Conservation (phyloP, 805 yeast genomes). For the Candida krabiensis region DNA sequence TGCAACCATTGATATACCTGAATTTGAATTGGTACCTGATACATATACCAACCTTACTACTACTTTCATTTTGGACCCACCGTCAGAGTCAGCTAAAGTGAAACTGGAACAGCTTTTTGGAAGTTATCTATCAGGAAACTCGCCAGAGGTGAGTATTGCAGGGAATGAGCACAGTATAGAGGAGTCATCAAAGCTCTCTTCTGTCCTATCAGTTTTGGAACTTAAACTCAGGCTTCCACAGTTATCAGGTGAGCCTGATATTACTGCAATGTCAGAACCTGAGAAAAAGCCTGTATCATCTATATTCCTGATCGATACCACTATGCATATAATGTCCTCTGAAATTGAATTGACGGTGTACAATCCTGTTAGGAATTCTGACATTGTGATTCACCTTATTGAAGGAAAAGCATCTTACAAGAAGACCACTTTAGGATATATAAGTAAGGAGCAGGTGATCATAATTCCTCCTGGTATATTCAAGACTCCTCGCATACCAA, state of each 20-base stretch:
- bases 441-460: slow-evolving; percentile 41
- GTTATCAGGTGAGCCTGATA: slow-evolving; percentile 6
- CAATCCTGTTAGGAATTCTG: slow-evolving; percentile 55
- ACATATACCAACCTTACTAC: slow-evolving; percentile 23
- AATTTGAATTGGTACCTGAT: slow-evolving; percentile 23
- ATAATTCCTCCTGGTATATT: slow-evolving; percentile 52
- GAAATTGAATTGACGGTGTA: slow-evolving; percentile 53
- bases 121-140: slow-evolving; percentile 38
- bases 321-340: slow-evolving; percentile 54
- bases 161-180: slow-evolving; percentile 29
- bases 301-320: slow-evolving; percentile 45
- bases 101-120: slow-evolving; percentile 38
- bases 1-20: slow-evolving; percentile 31
- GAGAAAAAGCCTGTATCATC: slow-evolving; percentile 26
- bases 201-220: slow-evolving; percentile 23
- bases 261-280: slow-evolving; percentile 3
- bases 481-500: slow-evolving; percentile 50
- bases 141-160: slow-evolving; percentile 30
- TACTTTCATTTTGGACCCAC: slow-evolving; percentile 17
- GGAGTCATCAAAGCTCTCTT: slow-evolving; percentile 26
- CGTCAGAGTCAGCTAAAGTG: slow-evolving; percentile 16
- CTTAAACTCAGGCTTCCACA: slow-evolving; percentile 33
- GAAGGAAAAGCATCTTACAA: slow-evolving; percentile 50
- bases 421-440: slow-evolving; percentile 45
- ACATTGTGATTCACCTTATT: slow-evolving; percentile 39